Percentiles rank a stretch among this genome's conserved stretches.
Evolutionary conservation across 352 stramenopile species (phyloP).

Genomic region (Halophytophthora polymorphica): DNA sequence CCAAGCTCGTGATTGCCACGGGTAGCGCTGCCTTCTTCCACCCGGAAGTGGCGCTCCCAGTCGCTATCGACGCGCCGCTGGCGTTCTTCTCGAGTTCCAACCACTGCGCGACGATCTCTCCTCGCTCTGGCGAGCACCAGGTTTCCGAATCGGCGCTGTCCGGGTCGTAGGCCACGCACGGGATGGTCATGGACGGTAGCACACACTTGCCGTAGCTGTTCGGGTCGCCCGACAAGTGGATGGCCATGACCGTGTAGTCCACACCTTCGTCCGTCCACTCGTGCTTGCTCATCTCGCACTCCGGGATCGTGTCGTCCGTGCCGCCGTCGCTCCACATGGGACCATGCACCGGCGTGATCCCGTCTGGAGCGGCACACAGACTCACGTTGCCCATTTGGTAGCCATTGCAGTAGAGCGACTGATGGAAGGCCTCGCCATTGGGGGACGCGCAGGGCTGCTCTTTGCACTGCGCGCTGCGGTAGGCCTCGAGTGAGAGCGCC

Average conservation of each 20-base stretch:
- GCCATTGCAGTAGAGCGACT: constrained; percentile 33
- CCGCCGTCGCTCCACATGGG: constrained; percentile 48
- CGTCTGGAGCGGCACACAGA: constrained; percentile 25
- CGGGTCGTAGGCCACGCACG: constrained; percentile 28
- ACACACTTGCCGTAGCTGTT: constrained; percentile 45
- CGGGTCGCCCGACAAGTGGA: constrained; percentile 33
- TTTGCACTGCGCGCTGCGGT: constrained; percentile 24
- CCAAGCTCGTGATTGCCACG: constrained; percentile 12
- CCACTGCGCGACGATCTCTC: constrained; percentile 37
- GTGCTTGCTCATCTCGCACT: constrained; percentile 31
- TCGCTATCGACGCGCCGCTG: neutral
- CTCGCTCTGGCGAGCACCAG: constrained; percentile 30
- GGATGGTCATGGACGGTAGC: constrained; percentile 41
- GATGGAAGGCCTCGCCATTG: constrained; percentile 30
- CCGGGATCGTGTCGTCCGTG: constrained; percentile 30
- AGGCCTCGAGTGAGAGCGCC: constrained; percentile 23
- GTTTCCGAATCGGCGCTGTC: constrained; percentile 5
- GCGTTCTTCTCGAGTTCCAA: constrained; percentile 29
- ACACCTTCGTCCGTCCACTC: constrained; percentile 23
- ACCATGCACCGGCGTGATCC: constrained; percentile 29
- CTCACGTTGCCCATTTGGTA: constrained; percentile 31
- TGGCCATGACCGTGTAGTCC: constrained; percentile 32
- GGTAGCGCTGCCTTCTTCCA: constrained; percentile 21
- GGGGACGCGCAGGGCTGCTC: constrained; percentile 32
- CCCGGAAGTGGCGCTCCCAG: constrained; percentile 9